Conservation (phyloP, 169 alveolate species). For the Plasmodium blacklocki region DNA sequence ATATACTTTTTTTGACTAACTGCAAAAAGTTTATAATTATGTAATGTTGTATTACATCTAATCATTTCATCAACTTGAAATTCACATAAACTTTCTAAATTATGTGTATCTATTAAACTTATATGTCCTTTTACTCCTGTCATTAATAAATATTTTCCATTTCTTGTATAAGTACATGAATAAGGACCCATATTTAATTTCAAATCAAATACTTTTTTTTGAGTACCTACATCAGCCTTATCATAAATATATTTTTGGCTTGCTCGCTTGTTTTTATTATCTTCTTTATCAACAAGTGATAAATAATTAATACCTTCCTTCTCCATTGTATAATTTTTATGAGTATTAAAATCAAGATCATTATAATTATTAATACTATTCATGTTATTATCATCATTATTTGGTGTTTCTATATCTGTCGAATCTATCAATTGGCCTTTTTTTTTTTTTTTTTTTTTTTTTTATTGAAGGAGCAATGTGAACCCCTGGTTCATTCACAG, state of each 20-base stretch:
- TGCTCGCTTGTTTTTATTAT: neutral
- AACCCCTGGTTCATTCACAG: neutral
- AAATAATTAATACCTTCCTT: neutral
- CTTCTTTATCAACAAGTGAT: neutral
- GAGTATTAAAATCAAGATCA: no score
- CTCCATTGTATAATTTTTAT: no score
- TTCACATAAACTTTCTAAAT: conserved; percentile 81
- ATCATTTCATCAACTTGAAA: conserved; percentile 77
- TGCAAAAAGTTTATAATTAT: conserved; percentile 94
- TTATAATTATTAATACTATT: neutral
- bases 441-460: neutral
- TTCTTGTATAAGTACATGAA: conserved; percentile 90
- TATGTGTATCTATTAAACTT: conserved; percentile 89
- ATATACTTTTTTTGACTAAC: conserved; percentile 94
- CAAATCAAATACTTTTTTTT: conserved; percentile 70
- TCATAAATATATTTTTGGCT: conserved; percentile 50
- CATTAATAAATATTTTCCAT: conserved; percentile 92
- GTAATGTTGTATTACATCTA: conserved; percentile 87
- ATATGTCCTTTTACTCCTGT: conserved; percentile 96
- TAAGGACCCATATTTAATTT: conserved; percentile 91
- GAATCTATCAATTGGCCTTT: neutral
- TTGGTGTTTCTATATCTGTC: neutral
- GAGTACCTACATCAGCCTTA: conserved; percentile 70
- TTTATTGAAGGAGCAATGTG: neutral
- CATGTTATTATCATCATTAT: neutral